Evolutionary conservation across 2,329 filamentous ascomycete genomes (phyloP).

Genomic region (Xylaria arbuscula): DNA sequence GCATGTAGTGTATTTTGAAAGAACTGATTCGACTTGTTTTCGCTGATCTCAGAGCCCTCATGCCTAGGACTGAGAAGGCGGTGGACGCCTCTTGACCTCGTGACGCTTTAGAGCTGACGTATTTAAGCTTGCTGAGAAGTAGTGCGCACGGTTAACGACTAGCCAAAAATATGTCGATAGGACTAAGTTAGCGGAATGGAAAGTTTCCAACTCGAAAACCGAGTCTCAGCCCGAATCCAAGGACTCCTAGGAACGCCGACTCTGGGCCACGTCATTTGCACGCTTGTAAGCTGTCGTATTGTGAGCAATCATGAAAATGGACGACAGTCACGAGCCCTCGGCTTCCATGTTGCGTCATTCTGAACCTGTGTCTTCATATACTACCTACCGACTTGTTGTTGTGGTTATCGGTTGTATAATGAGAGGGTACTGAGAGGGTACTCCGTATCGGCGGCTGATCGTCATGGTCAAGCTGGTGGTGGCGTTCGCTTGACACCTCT

Average conservation of each 20-base stretch:
- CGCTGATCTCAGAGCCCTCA: background rate
- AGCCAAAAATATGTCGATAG: slow-evolving; percentile 2
- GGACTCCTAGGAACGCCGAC: background rate
- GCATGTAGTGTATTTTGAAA: slow-evolving; percentile 1
- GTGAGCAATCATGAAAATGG: background rate
- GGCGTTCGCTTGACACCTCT: background rate
- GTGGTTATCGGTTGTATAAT: background rate
- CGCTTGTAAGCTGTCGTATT: background rate
- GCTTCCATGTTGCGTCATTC: background rate
- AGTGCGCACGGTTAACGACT: background rate
- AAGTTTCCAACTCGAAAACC: background rate
- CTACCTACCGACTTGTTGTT: background rate
- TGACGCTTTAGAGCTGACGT: slow-evolving; percentile 22
- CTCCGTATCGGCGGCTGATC: background rate
- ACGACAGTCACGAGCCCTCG: background rate
- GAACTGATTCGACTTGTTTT: background rate
- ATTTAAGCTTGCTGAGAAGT: background rate
- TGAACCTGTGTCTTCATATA: background rate
- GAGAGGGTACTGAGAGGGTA: too few species aligned
- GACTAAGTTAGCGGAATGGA: background rate
- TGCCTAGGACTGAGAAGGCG: background rate
- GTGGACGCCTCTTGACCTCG: background rate
- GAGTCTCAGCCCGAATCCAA: background rate
- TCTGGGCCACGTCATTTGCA: background rate
- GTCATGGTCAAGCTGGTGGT: background rate